Percentiles rank a stretch among this genome's conserved stretches.
Evolutionary conservation across 176 grass and related monocot species (phyloP).

Genomic region (Carex myosuroides): DNA sequence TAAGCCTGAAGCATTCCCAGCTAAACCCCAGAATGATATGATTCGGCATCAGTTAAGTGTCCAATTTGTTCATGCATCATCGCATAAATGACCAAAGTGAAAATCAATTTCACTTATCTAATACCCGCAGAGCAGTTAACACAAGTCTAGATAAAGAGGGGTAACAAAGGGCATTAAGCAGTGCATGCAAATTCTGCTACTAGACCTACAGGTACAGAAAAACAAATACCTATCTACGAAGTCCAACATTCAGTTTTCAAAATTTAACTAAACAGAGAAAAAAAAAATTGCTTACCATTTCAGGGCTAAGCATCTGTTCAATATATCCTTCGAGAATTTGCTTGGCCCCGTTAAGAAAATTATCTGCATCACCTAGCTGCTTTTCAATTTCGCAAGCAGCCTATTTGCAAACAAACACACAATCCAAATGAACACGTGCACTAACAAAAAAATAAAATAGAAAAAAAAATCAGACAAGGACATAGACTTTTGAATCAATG

Average conservation of each 20-base stretch:
- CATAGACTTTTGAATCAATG: neutral
- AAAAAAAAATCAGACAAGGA: neutral
- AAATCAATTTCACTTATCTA: neutral
- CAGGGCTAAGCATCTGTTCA: neutral
- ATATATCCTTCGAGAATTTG: neutral
- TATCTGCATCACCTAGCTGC: neutral
- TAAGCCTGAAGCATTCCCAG: neutral
- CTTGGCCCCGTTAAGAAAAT: neutral
- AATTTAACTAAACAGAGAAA: neutral
- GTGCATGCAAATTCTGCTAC: neutral
- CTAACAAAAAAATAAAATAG: neutral
- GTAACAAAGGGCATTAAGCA: neutral
- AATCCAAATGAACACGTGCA: neutral
- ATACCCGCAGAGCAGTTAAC: neutral
- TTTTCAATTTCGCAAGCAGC: slow-evolving; percentile 4
- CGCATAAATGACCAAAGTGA: neutral
- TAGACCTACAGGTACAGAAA: neutral
- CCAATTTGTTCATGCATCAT: neutral
- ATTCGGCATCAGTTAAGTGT: neutral
- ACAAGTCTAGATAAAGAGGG: neutral
- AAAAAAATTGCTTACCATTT: neutral
- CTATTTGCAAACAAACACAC: neutral
- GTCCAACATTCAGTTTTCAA: neutral
- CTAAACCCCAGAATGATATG: neutral
- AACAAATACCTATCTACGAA: neutral